Conservation (phyloP, 306 rosid genomes). For the Amphicarpaea edgeworthii region DNA sequence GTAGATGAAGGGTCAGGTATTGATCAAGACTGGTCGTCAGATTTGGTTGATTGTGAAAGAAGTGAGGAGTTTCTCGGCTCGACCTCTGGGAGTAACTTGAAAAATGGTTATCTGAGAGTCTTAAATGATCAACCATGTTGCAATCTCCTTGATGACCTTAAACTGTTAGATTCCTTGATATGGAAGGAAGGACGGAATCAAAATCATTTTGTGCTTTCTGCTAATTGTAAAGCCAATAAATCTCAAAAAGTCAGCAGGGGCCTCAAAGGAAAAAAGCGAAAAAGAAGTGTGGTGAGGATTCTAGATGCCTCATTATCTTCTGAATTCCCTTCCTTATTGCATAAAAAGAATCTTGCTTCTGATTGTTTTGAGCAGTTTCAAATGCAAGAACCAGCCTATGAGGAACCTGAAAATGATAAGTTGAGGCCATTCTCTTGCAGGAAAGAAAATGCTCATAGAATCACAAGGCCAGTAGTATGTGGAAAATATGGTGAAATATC, state of each 20-base stretch:
- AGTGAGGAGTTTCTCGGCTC: conserved; percentile 50
- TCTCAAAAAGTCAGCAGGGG: conserved; percentile 46
- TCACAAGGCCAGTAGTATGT: conserved; percentile 60
- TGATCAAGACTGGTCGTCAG: conserved; percentile 62
- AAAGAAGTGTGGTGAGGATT: conserved; percentile 42
- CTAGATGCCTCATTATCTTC: conserved; percentile 44
- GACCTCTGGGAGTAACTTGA: conserved; percentile 46
- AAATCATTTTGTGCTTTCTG: conserved; percentile 39
- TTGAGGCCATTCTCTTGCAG: conserved; percentile 43
- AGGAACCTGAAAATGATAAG: conserved; percentile 41
- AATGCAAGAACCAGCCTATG: conserved; percentile 42
- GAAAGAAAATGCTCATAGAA: conserved; percentile 47
- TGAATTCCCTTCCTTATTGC: conserved; percentile 42
- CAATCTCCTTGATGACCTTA: conserved; percentile 67
- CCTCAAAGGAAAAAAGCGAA: conserved; percentile 50
- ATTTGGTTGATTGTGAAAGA: conserved; percentile 62
- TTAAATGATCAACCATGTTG: conserved; percentile 54
- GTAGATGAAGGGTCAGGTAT: conserved; percentile 70
- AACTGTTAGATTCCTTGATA: conserved; percentile 63
- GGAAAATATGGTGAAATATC: conserved; percentile 73
- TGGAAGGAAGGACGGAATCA: conserved; percentile 60
- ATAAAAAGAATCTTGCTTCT: conserved; percentile 44
- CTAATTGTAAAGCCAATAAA: conserved; percentile 39
- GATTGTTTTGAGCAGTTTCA: conserved; percentile 38
- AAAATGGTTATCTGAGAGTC: conserved; percentile 45